These are phyloP conservation scores for Debaryomycetaceae sp. DNA, from an alignment of 1,139 yeast species.

Conservation along the genomic window DNA sequence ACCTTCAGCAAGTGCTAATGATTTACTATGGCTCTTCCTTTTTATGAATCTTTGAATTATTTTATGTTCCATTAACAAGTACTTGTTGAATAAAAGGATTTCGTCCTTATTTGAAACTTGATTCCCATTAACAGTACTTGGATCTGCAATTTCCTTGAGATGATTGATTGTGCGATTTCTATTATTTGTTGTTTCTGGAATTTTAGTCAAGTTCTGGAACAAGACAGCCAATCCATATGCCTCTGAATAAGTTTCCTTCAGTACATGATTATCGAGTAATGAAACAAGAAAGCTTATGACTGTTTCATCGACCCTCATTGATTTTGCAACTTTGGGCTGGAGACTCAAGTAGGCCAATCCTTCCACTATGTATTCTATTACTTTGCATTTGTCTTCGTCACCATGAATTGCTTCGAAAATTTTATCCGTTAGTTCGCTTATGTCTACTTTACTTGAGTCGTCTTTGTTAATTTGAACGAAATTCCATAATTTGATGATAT, in stretches of 20 bases:
- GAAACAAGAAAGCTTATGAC: conserved; percentile 21
- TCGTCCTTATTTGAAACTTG: conserved; percentile 21
- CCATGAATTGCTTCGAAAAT: conserved; percentile 16
- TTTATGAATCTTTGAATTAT: conserved; percentile 24
- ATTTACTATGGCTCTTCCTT: conserved; percentile 18
- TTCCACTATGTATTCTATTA: conserved; percentile 32
- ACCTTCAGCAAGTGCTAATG: conserved; percentile 12
- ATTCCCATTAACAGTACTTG: conserved; percentile 18
- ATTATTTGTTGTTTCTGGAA: conserved; percentile 18
- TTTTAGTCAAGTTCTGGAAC: conserved; percentile 29
- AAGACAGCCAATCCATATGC: conserved; percentile 21
- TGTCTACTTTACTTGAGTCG: conserved; percentile 13
- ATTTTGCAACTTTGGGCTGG: conserved; percentile 26
- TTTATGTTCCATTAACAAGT: conserved; percentile 23
- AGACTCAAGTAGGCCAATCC: conserved; percentile 48
- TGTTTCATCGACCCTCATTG: conserved; percentile 30
- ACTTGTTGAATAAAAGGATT: conserved; percentile 29
- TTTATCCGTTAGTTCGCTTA: conserved; percentile 18
- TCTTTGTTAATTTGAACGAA: conserved; percentile 27
- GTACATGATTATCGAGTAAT: neutral
- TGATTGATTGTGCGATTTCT: conserved; percentile 18
- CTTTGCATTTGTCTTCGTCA: conserved; percentile 4
- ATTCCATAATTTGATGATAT: conserved; percentile 45
- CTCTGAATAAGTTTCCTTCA: conserved; percentile 14
- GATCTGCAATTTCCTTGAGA: conserved; percentile 34